Evolutionary conservation across 23 red algal genomes (phyloP).

Genomic region (Gracilaria domingensis): DNA sequence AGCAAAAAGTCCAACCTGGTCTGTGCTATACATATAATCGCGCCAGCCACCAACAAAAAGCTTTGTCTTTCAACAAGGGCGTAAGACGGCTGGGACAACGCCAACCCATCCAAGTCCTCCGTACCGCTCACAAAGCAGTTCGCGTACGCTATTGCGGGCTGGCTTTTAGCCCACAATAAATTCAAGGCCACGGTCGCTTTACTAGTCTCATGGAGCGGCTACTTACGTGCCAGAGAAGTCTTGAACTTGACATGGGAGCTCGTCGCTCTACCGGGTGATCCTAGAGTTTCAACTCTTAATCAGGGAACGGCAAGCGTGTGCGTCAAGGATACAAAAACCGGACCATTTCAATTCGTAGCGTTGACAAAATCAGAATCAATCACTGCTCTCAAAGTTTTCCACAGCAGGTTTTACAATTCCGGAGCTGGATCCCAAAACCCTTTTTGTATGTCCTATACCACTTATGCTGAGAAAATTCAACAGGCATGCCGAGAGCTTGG

Average conservation of each 20-base stretch:
- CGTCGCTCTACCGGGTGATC: constrained; percentile 5
- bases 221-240: constrained; percentile 22
- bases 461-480: not conserved
- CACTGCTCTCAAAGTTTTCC: not conserved
- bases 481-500: not conserved
- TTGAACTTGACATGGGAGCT: not conserved
- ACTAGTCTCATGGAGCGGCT: not conserved
- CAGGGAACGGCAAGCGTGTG: constrained; percentile 3
- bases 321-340: constrained; percentile 25
- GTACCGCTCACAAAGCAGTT: not conserved
- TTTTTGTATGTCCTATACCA: not conserved
- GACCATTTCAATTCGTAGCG: constrained; percentile 11
- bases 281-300: not conserved
- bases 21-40: not conserved
- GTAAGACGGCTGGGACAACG: not conserved
- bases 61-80: not conserved
- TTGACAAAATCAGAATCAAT: not conserved
- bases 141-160: not conserved
- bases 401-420: not conserved
- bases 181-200: not conserved
- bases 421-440: not conserved
- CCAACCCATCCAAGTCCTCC: not conserved
- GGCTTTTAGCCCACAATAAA: not conserved
- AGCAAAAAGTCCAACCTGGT: not conserved
- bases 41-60: not conserved